Evolutionary conservation across 2,329 filamentous ascomycete genomes (phyloP), one percentile per base, ranked within the genome.

Genomic region (Stenocarpella maydis): DNA sequence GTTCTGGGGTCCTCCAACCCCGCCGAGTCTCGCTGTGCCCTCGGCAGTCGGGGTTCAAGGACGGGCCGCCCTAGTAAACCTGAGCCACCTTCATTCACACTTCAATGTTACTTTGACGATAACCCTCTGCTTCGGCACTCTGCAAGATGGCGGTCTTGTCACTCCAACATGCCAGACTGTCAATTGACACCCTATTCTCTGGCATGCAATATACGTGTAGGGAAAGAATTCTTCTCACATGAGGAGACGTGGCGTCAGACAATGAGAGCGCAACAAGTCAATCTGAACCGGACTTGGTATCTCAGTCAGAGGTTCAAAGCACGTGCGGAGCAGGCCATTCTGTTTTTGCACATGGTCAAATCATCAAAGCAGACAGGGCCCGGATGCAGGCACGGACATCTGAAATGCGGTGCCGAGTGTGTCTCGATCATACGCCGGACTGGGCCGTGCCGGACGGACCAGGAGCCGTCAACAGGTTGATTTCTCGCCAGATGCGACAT

Each of bases 21-120:
- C 58, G 49, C 58, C 58, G 58, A 63, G 28, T 37, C 43, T 63
- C 58, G 58, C 58, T 63, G 28, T 63, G 28, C 58, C 49, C 43
- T 63, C 58, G 58, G 43, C 58, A 63, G 41, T 63, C 58, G 58
- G 58, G 43, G 43, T 26, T 24, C 58, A 3, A 12, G n/a, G 26
- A 19, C 43, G 58, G 43, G 43, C 58, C 58, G 54, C 54, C 12
- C 19, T 4, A 34, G 9, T 34, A 4, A 34, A 34, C 31, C 31
- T 34, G 9, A 34, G 31, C 31, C 31, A n/a, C n/a, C n/a, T n/a
- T n/a, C n/a, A n/a, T n/a, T n/a, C n/a, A n/a, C n/a, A n/a, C n/a
- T n/a, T n/a, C n/a, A n/a, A n/a, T n/a, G n/a, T n/a, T n/a, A n/a
- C n/a, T n/a, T n/a, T n/a, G n/a, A n/a, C n/a, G n/a, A n/a, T n/a